A percentile compares a stretch with the other conserved stretches of the same genome.
Evolutionary conservation across 768 basidiomycete genomes (phyloP).

Genomic region (Daedaleopsis nitida): DNA sequence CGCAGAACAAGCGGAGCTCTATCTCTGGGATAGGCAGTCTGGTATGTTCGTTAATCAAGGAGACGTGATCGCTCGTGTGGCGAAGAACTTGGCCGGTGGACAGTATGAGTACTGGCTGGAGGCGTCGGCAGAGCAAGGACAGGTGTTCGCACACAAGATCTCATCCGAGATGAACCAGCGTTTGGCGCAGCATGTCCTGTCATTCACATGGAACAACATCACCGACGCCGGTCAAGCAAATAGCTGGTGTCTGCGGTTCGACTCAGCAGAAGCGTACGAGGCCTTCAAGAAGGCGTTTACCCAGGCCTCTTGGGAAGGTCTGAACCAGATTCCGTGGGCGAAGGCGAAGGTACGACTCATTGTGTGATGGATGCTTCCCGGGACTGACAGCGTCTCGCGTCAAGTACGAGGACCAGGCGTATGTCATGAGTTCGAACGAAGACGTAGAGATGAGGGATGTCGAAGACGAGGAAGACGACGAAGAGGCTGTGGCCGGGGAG

Average conservation of each 20-base stretch:
- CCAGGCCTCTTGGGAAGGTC: conserved; percentile 76
- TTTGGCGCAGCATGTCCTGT: conserved; percentile 59
- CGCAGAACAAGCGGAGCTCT: conserved; percentile 56
- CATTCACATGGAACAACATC: conserved; percentile 89
- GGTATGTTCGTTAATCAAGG: conserved; percentile 56
- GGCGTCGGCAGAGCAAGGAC: conserved; percentile 51
- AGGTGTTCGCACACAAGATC: conserved; percentile 63
- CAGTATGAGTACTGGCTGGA: conserved; percentile 61
- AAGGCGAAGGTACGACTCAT: conserved; percentile 69
- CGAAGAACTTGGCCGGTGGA: conserved; percentile 41
- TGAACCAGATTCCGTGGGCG: conserved; percentile 71
- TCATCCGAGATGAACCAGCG: conserved; percentile 71
- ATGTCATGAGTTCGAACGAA: conserved; percentile 74
- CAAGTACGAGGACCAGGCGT: conserved; percentile 83
- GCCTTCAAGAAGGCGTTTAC: conserved; percentile 65
- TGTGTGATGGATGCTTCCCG: background rate
- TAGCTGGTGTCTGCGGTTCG: conserved; percentile 86
- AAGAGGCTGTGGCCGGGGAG: conserved; percentile 73
- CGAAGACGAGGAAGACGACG: conserved; percentile 73
- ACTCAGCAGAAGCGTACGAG: conserved; percentile 53
- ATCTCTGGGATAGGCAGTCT: conserved; percentile 57
- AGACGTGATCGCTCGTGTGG: conserved; percentile 55
- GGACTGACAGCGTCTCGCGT: background rate
- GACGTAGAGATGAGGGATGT: conserved; percentile 89
- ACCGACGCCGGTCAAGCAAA: conserved; percentile 53